Base-by-base conservation (phyloP, 2,329 filamentous ascomycete genomes). In the Claviceps paspali region DNA sequence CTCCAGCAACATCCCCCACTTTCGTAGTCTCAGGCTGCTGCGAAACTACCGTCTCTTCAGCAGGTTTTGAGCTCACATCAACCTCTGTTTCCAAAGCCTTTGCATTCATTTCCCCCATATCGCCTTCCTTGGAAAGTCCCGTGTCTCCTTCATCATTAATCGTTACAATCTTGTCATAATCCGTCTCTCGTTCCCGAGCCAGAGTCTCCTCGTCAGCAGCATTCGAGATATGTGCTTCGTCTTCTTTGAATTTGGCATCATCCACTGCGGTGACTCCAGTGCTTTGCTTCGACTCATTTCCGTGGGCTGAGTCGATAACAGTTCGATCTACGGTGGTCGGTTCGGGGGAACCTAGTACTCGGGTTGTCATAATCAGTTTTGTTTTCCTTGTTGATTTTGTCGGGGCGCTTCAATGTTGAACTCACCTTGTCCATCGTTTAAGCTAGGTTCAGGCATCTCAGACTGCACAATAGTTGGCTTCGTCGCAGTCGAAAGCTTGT, bases 321-420 rank as follows among this genome's bases (percentile, higher is more conserved):
- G 19, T 29, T 29, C 23, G 40, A 30, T 35, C 19, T 34, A 41
- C 42, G 40, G 39, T 40, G 18, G 40, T 43, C 37, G 40, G 46
- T 40, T 55, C 42, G 41, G 48, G 42, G 45, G 53, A 48, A 47
- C 55, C 49, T 44, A 46, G 42, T 40, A 43, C 42, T 46, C 49
- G 43, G 44, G 46, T 44, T 42, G 45, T 49, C 42, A 43, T 52
- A 44, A 47, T 56, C 54, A 52, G 51, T 45, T 43, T 50, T 51
- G 38, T 56, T 56, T 41, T 57, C 52, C 39, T 51, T 52, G 41
- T 57, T 54, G 40, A 54, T 49, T 41, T 52, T 54, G 41, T 54
- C 49, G 36, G 51, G 48, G 39, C 42, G 43, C 40, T 49, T 51
- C 29, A 45, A n/a, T 45, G 47, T 45, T 49, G 35, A 49, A 49